Percentiles rank a stretch among this genome's conserved stretches.
These are phyloP conservation scores for Solanum hybrid DNA, from an alignment of 305 asterid genomes.

Conservation along the genomic window DNA sequence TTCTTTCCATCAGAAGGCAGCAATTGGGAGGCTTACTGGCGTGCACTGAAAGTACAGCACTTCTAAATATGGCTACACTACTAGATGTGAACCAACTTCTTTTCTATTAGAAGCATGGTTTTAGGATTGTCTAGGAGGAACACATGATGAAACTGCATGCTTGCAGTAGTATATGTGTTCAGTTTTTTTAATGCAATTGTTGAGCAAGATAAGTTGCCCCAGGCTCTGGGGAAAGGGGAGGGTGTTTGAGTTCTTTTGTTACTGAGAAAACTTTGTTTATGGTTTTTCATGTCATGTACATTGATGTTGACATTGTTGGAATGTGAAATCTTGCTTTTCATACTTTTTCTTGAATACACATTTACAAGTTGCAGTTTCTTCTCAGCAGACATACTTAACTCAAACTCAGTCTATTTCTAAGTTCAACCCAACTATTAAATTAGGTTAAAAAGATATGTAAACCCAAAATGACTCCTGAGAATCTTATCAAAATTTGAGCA, in stretches of 20 bases:
- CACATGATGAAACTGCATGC: too few species aligned
- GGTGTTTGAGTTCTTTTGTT: not conserved
- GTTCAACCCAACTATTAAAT: too few species aligned
- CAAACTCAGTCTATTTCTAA: too few species aligned
- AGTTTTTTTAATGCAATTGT: not conserved
- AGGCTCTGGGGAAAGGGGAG: not conserved
- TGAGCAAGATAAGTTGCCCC: not conserved
- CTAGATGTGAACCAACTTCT: conserved; percentile 49
- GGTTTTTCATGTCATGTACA: not conserved
- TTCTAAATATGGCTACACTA: conserved; percentile 55
- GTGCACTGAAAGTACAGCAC: conserved; percentile 64
- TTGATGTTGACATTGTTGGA: not conserved
- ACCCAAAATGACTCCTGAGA: too few species aligned
- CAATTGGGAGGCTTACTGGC: conserved; percentile 51
- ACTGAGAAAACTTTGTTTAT: not conserved
- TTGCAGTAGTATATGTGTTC: not conserved
- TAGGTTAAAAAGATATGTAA: too few species aligned
- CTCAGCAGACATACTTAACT: too few species aligned
- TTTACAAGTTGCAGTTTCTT: too few species aligned
- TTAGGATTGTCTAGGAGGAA: not conserved
- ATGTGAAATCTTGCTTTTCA: not conserved
- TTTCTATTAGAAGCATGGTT: conserved; percentile 29
- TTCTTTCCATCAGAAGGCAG: conserved; percentile 50
- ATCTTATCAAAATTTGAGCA: too few species aligned
- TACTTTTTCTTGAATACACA: too few species aligned